phyloP scores from a whole-genome alignment of 169 alveolate species.

The Eimeria acervulina region DNA sequence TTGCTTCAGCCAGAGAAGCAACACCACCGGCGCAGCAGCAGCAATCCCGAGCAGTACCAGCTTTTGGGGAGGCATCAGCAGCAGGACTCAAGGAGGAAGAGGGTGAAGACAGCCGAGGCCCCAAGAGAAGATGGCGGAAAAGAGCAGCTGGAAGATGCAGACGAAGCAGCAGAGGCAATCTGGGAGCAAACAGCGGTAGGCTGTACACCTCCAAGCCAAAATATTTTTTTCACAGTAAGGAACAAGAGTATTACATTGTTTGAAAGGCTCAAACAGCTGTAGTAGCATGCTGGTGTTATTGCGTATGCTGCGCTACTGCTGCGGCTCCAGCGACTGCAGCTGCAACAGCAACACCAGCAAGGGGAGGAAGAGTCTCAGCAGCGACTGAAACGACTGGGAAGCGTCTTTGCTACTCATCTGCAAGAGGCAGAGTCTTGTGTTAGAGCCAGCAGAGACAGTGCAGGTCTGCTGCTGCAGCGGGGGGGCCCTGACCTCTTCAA shows the following conservation, averaged over 20 bases:
- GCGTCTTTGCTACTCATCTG: slow-evolving; percentile 60
- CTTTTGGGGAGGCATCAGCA: slow-evolving; percentile 37
- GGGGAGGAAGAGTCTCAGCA: slow-evolving; percentile 71
- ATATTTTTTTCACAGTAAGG: no score
- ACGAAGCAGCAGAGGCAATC: slow-evolving; percentile 61
- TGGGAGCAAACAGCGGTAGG: slow-evolving; percentile 51
- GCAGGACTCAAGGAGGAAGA: slow-evolving; percentile 43
- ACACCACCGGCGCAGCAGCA: slow-evolving; percentile 36
- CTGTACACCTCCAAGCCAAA: background rate
- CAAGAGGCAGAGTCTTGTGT: slow-evolving; percentile 55
- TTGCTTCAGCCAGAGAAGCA: slow-evolving; percentile 48
- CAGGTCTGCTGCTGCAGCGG: slow-evolving; percentile 42
- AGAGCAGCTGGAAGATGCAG: slow-evolving; percentile 42
- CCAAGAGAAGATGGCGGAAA: background rate
- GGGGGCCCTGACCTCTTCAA: slow-evolving; percentile 58
- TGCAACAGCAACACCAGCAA: slow-evolving; percentile 44
- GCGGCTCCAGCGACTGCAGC: slow-evolving; percentile 49
- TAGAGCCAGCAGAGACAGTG: slow-evolving; percentile 17
- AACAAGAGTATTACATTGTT: background rate
- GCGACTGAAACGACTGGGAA: slow-evolving; percentile 34
- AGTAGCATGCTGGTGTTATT: background rate
- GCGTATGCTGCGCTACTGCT: background rate
- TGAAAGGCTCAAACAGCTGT: background rate
- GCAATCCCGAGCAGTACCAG: slow-evolving; percentile 1
- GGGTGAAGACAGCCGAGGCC: slow-evolving; percentile 27